Conservation (phyloP, 768 basidiomycete species). For the Trametes cingulata region DNA sequence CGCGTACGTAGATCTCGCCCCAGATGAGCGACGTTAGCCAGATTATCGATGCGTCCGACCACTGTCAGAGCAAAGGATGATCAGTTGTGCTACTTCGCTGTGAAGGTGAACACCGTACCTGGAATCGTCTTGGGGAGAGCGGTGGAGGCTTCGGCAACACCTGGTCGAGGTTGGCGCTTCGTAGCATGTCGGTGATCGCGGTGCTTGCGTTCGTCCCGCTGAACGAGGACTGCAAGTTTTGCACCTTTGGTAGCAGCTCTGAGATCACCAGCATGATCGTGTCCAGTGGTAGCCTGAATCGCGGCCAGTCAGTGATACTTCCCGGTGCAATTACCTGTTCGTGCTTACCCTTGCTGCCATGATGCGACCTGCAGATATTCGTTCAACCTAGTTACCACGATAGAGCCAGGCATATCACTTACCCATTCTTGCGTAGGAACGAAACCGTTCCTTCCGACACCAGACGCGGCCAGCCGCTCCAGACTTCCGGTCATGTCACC, state of each 20-base stretch:
- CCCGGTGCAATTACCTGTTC: background rate
- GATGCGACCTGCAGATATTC: constrained; percentile 64
- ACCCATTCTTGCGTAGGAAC: constrained; percentile 98
- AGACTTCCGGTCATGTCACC: constrained; percentile 52
- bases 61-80: constrained; percentile 45
- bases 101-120: constrained; percentile 47
- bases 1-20: constrained; percentile 93
- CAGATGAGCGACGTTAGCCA: constrained; percentile 95
- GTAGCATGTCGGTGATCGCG: constrained; percentile 74
- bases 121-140: constrained; percentile 70
- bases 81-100: constrained; percentile 12
- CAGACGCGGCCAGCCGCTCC: constrained; percentile 65
- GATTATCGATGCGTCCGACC: constrained; percentile 88
- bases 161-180: constrained; percentile 64
- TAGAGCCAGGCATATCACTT: constrained; percentile 21
- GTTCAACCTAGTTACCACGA: constrained; percentile 3
- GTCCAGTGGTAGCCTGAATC: constrained; percentile 79
- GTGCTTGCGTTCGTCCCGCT: constrained; percentile 63
- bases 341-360: constrained; percentile 90
- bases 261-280: constrained; percentile 85
- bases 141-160: constrained; percentile 73
- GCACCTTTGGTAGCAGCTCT: constrained; percentile 83
- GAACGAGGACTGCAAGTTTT: constrained; percentile 72
- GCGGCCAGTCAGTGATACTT: background rate
- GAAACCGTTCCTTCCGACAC: constrained; percentile 88